Base-by-base conservation (phyloP, 495 filamentous ascomycete genomes). In the Clohesyomyces aquaticus region DNA sequence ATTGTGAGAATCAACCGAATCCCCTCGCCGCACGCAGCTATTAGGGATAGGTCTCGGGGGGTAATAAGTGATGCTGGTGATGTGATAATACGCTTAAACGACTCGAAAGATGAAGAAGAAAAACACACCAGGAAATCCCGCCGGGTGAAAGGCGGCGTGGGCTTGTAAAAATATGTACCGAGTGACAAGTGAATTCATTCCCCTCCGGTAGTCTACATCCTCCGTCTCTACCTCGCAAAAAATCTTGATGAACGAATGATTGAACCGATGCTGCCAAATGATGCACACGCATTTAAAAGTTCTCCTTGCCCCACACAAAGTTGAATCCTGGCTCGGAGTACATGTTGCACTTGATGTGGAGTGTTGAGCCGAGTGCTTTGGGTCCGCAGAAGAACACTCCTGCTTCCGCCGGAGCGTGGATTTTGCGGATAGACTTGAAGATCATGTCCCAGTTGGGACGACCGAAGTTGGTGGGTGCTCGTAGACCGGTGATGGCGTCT, bases 381-480 rank as follows among this genome's bases (percentile, higher is more conserved):
- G 88, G 88, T 3, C 88, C 88, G 75, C 88, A 91, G 77, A 91
- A 91, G 77, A 91, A 91, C 14, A 91, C 88, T 71, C 88, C 88
- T 10, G 86, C 87, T 75, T 90, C 88, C n/a, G 82, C 82, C 3
- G 88, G 73, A 69, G 76, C 73, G 63, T 91, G 89, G 26, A 91
- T 85, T 68, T 89, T 87, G 60, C 88, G 75, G 72, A 91, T 88
- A 53, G 84, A 85, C 64, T 87, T 80, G 74, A 91, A 91, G 55
- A 91, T 85, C 79, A 86, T 89, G 65, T 91, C 88, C 88, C 88
- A 91, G 68, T 91, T 90, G 6, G 88, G 88, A 38, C 88, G 80
- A 57, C 88, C 88, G 70, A 91, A 90, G 74, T 89, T 90, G 43
- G 88, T 91, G 45, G 88, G 88, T 43, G 87, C 85, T 28, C 88